Evolutionary conservation across 495 filamentous ascomycete genomes (phyloP), one percentile per base, ranked within the genome.

Genomic region (Tuber indicum): DNA sequence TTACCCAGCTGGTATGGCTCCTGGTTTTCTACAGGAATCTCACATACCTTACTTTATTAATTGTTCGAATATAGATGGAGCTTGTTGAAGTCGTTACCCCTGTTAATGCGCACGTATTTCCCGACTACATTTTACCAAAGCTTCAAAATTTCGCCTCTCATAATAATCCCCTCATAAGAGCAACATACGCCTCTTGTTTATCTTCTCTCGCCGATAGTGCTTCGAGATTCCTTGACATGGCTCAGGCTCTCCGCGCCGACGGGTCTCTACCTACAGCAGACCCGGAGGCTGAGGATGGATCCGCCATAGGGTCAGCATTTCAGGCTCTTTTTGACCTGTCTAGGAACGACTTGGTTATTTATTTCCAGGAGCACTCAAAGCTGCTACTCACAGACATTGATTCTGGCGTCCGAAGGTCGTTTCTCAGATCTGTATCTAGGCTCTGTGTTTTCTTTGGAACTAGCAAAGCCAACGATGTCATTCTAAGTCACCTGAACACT

Each of bases 401-500:
- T 82, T 87, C 92, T 3, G 92, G 92, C n/a, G 96, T 99, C 43
- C 91, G 94, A 58, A 89, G 94, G 74, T 93, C 96, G 0, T 97
- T 99, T 82, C 87, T 99, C n/a, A 91, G 91, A 32, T 98, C 96
- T 19, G 96, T 99, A 0, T 91, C 94, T 3, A 92, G 92, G 62
- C 88, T 99, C 0, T 99, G 96, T 82, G 90, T 97, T 74, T 98
- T 98, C 84, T 98, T 99, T 78, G 96, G 96, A 21, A 94, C 90
- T 72, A 84, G 90, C 39, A 92, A 93, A 82, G 91, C 96, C 4
- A 98, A 94, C 82, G 96, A 99, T 82, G 93, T 98, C 23, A 91
- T 99, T 52, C 85, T 98, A 7, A 96, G 93, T 52, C 96, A 99
- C 84, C 86, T 99, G 39, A 99, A 98, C 82, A 99, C 96, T 0